phyloP scores from a whole-genome alignment of 169 alveolate genomes.

The Hepatocystis sp. region DNA sequence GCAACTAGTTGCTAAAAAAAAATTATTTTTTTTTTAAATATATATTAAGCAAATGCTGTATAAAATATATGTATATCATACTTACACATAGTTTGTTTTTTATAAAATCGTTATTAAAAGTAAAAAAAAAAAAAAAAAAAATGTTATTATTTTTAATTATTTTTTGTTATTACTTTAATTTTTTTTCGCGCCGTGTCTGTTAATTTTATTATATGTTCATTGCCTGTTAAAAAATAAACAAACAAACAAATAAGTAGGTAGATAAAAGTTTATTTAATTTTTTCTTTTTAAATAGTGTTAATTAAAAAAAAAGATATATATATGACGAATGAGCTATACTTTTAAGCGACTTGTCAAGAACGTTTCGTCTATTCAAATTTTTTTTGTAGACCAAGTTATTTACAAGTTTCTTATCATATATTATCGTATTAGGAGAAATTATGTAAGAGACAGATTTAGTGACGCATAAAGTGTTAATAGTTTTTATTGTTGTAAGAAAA shows the following conservation, averaged over 20 bases:
- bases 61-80: too few relatives aligned
- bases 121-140: too few relatives aligned
- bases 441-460: constrained; percentile 11
- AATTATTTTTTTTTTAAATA: too few relatives aligned
- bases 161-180: constrained; percentile 65
- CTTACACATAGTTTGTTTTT: too few relatives aligned
- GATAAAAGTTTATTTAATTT: not conserved
- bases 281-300: not conserved
- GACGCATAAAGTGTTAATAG: constrained; percentile 7
- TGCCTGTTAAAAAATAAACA: constrained; percentile 22
- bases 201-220: constrained; percentile 70
- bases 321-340: constrained; percentile 8
- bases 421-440: not conserved
- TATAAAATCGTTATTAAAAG: too few relatives aligned
- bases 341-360: constrained; percentile 64
- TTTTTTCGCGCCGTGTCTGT: constrained; percentile 50
- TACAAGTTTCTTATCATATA: constrained; percentile 1
- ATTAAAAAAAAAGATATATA: not conserved
- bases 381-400: not conserved
- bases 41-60: too few relatives aligned
- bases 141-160: too few relatives aligned
- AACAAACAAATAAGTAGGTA: not conserved
- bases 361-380: constrained; percentile 18
- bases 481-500: constrained; percentile 5
- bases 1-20: constrained; percentile 52